A percentile compares a stretch with the other conserved stretches of the same genome.
These are phyloP conservation scores for Monosporascus sp. DNA, from an alignment of 2,329 filamentous ascomycete genomes.

Conservation along the genomic window DNA sequence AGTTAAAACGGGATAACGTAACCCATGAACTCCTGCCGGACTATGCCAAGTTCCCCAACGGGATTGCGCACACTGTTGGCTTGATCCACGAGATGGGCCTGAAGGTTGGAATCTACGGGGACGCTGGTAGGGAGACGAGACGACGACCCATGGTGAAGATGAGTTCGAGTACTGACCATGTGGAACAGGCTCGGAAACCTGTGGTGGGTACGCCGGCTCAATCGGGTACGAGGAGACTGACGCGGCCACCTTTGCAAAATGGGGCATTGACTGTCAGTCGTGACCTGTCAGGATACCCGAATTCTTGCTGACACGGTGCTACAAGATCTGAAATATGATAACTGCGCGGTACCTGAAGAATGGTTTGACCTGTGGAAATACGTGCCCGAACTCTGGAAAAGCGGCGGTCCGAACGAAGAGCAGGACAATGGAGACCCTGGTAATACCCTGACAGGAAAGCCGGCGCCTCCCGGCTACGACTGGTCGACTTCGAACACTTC, in stretches of 20 bases:
- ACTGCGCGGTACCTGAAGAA: conserved; percentile 39
- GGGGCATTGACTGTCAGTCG: conserved; percentile 50
- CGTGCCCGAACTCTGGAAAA: conserved; percentile 8
- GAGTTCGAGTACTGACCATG: too few species aligned
- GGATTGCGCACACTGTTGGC: conserved; percentile 49
- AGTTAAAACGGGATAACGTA: conserved; percentile 30
- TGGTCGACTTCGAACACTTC: conserved; percentile 43
- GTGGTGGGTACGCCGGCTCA: conserved; percentile 52
- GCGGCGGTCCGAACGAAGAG: too few species aligned
- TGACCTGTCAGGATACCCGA: too few species aligned
- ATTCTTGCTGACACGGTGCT: background rate
- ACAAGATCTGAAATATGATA: conserved; percentile 52
- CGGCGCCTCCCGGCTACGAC: conserved; percentile 39
- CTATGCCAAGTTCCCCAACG: conserved; percentile 48
- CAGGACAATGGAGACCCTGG: too few species aligned
- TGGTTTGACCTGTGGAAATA: conserved; percentile 31
- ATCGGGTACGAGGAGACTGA: conserved; percentile 53
- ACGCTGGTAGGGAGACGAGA: conserved; percentile 34
- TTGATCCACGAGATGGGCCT: conserved; percentile 51
- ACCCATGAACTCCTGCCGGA: conserved; percentile 43
- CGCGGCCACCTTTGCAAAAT: conserved; percentile 51
- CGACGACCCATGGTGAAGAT: too few species aligned
- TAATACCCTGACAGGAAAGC: too few species aligned
- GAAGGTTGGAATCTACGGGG: conserved; percentile 60
- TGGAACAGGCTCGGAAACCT: conserved; percentile 31